Percentiles rank a stretch among this genome's conserved stretches.
Evolutionary conservation across 73 alveolate species (phyloP).

Genomic region (Vitrella brassicaformis): DNA sequence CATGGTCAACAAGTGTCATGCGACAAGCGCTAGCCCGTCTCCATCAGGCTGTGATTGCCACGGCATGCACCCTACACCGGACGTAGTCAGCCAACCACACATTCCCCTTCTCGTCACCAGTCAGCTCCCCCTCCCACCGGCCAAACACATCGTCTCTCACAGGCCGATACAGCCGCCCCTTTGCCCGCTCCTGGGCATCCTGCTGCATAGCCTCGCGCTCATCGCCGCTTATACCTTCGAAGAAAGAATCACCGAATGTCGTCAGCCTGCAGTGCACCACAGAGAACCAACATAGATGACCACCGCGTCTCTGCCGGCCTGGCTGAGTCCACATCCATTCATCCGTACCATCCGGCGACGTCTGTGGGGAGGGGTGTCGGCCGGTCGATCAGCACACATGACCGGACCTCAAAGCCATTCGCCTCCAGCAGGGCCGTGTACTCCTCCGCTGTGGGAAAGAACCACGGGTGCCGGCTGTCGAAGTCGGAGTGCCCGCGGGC

Average conservation of each 20-base stretch:
- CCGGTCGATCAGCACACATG: background rate
- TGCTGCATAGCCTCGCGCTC: background rate
- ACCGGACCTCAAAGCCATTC: background rate
- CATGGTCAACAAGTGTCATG: too few species aligned
- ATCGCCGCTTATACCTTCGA: background rate
- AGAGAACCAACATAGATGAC: too few species aligned
- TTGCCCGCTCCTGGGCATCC: background rate
- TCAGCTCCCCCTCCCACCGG: too few species aligned
- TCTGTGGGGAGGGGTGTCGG: background rate
- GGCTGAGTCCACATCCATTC: too few species aligned
- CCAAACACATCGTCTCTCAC: too few species aligned
- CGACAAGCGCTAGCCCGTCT: too few species aligned
- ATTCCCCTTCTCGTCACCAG: background rate
- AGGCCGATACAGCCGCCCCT: too few species aligned
- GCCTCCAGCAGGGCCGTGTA: background rate
- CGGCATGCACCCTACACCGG: background rate
- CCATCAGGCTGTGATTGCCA: too few species aligned
- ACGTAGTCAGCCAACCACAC: background rate
- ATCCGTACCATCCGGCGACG: background rate
- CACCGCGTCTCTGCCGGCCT: too few species aligned
- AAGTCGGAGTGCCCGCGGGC: too few species aligned
- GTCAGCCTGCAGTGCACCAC: too few species aligned
- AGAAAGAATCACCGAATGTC: background rate
- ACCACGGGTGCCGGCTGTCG: background rate
- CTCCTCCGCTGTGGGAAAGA: background rate